Conservation (phyloP, 2,329 filamentous ascomycete genomes). For the Polytolypa hystricis region DNA sequence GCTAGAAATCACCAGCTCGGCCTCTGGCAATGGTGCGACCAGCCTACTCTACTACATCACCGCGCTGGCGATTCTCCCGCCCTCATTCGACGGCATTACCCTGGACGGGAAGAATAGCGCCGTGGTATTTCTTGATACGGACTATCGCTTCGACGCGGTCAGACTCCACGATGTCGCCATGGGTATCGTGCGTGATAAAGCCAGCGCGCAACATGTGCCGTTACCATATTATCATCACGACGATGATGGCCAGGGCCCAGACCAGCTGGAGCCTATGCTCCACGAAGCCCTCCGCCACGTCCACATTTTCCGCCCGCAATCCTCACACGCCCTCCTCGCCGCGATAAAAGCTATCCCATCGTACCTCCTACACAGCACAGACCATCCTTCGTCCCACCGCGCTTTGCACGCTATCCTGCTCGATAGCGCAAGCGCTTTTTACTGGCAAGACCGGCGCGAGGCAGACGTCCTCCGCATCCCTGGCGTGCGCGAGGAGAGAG, state of each 20-base stretch:
- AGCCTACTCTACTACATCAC: conserved; percentile 48
- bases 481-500: conserved; percentile 8
- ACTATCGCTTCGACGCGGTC: conserved; percentile 42
- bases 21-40: conserved; percentile 46
- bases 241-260: neutral
- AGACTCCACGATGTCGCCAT: conserved; percentile 30
- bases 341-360: conserved; percentile 37
- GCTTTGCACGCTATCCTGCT: conserved; percentile 42
- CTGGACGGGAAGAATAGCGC: conserved; percentile 38
- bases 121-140: conserved; percentile 46
- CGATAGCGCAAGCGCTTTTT: conserved; percentile 45
- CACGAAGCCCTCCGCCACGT: conserved; percentile 40
- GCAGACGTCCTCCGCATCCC: conserved; percentile 22
- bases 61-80: conserved; percentile 41
- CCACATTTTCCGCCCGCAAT: conserved; percentile 47
- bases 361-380: conserved; percentile 38
- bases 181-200: conserved; percentile 15
- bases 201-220: conserved; percentile 1
- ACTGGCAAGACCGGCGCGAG: conserved; percentile 42
- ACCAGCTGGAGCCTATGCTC: conserved; percentile 16
- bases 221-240: neutral
- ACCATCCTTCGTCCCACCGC: conserved; percentile 38
- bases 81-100: conserved; percentile 16
- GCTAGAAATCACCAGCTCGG: conserved; percentile 44
- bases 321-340: conserved; percentile 38